Conservation (phyloP, 805 yeast genomes). For the Sporopachydermia quercuum region DNA sequence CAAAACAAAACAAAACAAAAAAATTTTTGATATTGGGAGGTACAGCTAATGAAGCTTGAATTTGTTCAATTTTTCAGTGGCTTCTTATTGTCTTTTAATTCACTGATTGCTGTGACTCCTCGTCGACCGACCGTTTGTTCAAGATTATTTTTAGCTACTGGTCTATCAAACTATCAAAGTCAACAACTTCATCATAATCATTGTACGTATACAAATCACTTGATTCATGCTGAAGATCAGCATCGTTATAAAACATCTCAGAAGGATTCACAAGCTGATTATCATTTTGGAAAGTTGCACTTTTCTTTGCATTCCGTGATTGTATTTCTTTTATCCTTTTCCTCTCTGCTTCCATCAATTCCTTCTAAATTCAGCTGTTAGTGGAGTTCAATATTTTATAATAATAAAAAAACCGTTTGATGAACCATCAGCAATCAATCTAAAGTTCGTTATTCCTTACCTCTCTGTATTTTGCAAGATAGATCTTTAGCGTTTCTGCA, state of each 20-base stretch:
- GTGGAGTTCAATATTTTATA: too few species aligned
- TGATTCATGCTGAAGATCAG: background rate
- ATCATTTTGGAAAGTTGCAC: background rate
- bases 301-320: slow-evolving; percentile 11
- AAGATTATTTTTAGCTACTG: too few species aligned
- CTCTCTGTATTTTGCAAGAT: slow-evolving; percentile 52
- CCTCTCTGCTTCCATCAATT: slow-evolving; percentile 13
- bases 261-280: background rate
- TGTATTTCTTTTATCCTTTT: slow-evolving; percentile 13
- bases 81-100: too few species aligned
- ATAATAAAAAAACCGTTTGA: background rate
- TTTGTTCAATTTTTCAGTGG: too few species aligned
- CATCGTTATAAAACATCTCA: background rate
- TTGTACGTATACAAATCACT: background rate
- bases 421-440: background rate
- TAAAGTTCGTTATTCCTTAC: slow-evolving; percentile 4
- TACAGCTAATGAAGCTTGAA: too few species aligned
- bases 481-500: slow-evolving; percentile 52
- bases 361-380: slow-evolving; percentile 9
- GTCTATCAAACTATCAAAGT: slow-evolving; percentile 17
- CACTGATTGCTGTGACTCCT: too few species aligned
- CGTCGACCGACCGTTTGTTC: too few species aligned
- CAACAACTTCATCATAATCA: background rate
- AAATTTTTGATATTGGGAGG: too few species aligned
- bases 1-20: too few species aligned